Percentiles rank a stretch among this genome's conserved stretches.
These are phyloP conservation scores for Botrytis porri DNA, from an alignment of 2,329 filamentous ascomycete genomes.

Conservation along the genomic window DNA sequence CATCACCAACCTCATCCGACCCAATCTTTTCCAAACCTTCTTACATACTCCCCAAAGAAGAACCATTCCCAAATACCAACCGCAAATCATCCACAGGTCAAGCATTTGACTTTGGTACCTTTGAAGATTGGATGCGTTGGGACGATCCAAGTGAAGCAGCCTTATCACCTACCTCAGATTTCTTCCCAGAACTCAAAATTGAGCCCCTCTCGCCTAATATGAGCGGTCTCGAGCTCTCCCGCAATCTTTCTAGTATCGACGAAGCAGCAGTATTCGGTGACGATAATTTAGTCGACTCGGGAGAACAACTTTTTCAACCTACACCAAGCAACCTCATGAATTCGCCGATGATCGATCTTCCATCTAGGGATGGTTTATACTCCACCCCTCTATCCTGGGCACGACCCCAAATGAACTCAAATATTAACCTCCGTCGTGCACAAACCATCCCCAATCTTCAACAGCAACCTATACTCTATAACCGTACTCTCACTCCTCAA, in stretches of 20 bases:
- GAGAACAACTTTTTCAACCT: slow-evolving; percentile 33
- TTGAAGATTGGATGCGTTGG: slow-evolving; percentile 38
- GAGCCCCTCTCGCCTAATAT: slow-evolving; percentile 33
- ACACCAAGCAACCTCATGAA: slow-evolving; percentile 19
- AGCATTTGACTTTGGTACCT: slow-evolving; percentile 33
- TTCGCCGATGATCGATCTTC: slow-evolving; percentile 18
- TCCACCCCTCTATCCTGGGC: slow-evolving; percentile 35
- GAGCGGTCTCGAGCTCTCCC: slow-evolving; percentile 28
- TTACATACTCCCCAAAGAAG: slow-evolving; percentile 28
- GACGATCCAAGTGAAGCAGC: slow-evolving; percentile 34
- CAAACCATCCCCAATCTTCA: slow-evolving; percentile 11
- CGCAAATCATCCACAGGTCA: slow-evolving; percentile 28
- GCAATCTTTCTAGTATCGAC: slow-evolving; percentile 25
- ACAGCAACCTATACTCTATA: slow-evolving; percentile 18
- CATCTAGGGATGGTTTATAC: slow-evolving; percentile 29
- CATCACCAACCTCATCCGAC: slow-evolving; percentile 31
- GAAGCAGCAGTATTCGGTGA: slow-evolving; percentile 31
- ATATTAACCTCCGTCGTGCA: slow-evolving; percentile 8
- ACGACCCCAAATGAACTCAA: slow-evolving; percentile 23
- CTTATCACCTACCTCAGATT: slow-evolving; percentile 32
- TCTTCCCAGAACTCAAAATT: slow-evolving; percentile 34
- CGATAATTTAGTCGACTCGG: slow-evolving; percentile 27
- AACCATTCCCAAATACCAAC: slow-evolving; percentile 13
- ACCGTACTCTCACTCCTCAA: slow-evolving; percentile 26
- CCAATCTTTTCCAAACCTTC: slow-evolving; percentile 23